Percentiles rank a stretch among this genome's conserved stretches.
These are phyloP conservation scores for Byssochlamys sp. DNA, from an alignment of 2,329 filamentous ascomycete species.

Conservation along the genomic window DNA sequence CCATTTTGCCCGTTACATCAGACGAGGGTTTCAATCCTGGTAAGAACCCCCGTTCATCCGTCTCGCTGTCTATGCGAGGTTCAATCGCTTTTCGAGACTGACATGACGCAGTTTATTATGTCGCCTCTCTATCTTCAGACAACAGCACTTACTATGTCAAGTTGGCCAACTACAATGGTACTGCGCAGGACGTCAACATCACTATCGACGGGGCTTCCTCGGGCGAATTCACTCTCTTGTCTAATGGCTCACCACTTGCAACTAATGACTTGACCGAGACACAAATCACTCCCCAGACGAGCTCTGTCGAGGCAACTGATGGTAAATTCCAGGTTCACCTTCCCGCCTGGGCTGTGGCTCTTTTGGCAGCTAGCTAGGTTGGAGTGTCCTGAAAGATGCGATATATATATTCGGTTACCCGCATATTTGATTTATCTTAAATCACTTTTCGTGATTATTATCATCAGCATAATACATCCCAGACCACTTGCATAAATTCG, in stretches of 20 bases:
- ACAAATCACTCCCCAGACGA: background rate
- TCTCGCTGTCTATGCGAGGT: no score
- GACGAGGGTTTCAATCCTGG: background rate
- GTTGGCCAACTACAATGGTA: background rate
- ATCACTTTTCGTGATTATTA: background rate
- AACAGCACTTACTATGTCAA: background rate
- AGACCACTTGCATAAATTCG: no score
- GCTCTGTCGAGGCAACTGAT: background rate
- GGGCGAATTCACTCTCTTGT: background rate
- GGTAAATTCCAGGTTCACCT: conserved; percentile 1
- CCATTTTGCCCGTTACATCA: conserved; percentile 17
- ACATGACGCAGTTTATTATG: background rate
- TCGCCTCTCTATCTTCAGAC: background rate
- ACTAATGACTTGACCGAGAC: background rate
- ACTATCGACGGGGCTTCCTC: background rate
- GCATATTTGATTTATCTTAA: no score
- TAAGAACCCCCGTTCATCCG: background rate
- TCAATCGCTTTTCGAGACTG: background rate
- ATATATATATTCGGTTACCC: no score
- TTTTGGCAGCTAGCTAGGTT: background rate
- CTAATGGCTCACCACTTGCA: background rate
- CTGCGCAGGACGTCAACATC: background rate
- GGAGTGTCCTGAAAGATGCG: background rate
- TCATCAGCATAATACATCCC: background rate
- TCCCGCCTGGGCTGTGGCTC: conserved; percentile 3